These are phyloP conservation scores for Diddensiella santjacobensis DNA, from an alignment of 805 yeast species.

Conservation along the genomic window DNA sequence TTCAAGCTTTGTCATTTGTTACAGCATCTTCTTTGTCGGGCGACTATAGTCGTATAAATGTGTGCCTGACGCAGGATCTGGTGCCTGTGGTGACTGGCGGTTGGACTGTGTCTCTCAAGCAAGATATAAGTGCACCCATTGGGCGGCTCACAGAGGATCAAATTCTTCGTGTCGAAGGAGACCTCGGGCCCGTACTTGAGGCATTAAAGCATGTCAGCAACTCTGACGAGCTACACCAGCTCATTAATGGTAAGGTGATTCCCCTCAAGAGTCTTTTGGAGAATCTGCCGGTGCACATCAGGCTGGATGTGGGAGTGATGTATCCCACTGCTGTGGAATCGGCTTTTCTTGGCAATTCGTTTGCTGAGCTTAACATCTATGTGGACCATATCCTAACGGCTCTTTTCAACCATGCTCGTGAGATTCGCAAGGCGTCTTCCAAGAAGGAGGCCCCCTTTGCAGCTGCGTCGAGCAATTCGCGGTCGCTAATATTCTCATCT, in stretches of 20 bases:
- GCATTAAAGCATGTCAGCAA: conserved; percentile 23
- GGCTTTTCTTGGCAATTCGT: conserved; percentile 30
- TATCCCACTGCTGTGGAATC: conserved; percentile 56
- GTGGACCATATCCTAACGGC: conserved; percentile 69
- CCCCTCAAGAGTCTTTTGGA: conserved; percentile 59
- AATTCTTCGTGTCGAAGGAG: conserved; percentile 7
- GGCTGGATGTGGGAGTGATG: conserved; percentile 68
- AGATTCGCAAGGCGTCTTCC: conserved; percentile 24
- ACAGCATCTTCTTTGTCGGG: conserved; percentile 91
- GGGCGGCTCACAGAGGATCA: conserved; percentile 45
- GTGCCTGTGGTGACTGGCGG: conserved; percentile 59
- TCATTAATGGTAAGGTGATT: conserved; percentile 48
- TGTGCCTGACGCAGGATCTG: conserved; percentile 75
- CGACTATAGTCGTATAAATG: conserved; percentile 62
- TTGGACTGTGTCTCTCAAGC: conserved; percentile 21
- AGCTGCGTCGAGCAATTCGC: conserved; percentile 33
- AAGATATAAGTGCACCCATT: conserved; percentile 54
- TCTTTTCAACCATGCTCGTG: conserved; percentile 72
- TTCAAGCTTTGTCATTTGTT: conserved; percentile 59
- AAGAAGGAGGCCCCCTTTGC: conserved; percentile 22
- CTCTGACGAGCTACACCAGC: conserved; percentile 39
- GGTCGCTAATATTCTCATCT: conserved; percentile 81
- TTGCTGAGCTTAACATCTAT: conserved; percentile 60
- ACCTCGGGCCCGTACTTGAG: conserved; percentile 27
- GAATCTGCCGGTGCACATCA: conserved; percentile 53